These are phyloP conservation scores for Boechera stricta DNA, from an alignment of 345 rosid species.

Conservation along the genomic window DNA sequence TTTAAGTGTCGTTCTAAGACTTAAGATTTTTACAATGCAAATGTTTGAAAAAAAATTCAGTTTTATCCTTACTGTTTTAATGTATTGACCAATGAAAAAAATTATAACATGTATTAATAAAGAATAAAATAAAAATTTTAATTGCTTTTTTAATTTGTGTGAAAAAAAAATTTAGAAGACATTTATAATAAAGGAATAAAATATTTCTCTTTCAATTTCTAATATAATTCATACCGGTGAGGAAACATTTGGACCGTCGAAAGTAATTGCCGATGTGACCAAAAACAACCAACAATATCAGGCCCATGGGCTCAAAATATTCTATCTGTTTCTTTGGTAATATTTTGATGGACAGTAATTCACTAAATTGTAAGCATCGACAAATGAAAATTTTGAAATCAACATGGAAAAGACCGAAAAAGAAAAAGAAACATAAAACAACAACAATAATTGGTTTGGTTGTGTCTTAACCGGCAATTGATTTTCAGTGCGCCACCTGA, in stretches of 20 bases:
- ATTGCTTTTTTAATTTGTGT: no score
- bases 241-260: background rate
- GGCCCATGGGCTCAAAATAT: slow-evolving; percentile 27
- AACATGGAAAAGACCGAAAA: background rate
- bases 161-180: no score
- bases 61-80: no score
- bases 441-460: background rate
- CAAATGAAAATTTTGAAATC: background rate
- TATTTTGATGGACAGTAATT: background rate
- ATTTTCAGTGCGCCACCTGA: background rate
- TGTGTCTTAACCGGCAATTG: background rate
- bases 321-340: background rate
- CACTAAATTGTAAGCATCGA: background rate
- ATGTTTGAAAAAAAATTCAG: no score
- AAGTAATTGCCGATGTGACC: background rate
- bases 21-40: no score
- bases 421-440: background rate
- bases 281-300: background rate
- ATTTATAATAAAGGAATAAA: no score
- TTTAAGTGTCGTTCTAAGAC: no score
- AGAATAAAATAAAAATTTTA: no score
- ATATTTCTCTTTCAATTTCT: no score
- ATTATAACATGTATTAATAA: no score
- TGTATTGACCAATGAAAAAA: no score
- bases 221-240: background rate